Percentiles rank a stretch among this genome's conserved stretches.
Evolutionary conservation across 2,329 filamentous ascomycete genomes (phyloP).

Genomic region (Malbranchea cinnamomea): DNA sequence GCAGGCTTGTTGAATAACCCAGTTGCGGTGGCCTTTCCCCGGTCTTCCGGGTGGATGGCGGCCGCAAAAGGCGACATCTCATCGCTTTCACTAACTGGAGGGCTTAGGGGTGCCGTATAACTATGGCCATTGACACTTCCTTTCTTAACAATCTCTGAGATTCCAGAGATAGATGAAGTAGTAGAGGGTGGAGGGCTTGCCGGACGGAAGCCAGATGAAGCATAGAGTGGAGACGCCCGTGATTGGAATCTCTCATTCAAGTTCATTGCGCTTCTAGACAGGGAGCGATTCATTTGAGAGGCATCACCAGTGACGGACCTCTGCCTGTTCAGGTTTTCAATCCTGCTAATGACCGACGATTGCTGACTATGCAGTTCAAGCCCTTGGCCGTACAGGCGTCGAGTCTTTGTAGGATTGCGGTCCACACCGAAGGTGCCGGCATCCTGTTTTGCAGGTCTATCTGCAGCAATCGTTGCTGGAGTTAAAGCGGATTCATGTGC

Average conservation of each 20-base stretch:
- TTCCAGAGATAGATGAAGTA: slow-evolving; percentile 23
- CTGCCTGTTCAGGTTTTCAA: slow-evolving; percentile 63
- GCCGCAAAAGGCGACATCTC: slow-evolving; percentile 47
- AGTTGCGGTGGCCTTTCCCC: slow-evolving; percentile 66
- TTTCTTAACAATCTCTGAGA: slow-evolving; percentile 21
- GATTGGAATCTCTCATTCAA: slow-evolving; percentile 37
- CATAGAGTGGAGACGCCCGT: slow-evolving; percentile 17
- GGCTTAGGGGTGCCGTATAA: slow-evolving; percentile 46
- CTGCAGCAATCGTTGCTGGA: slow-evolving; percentile 13
- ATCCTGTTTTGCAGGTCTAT: slow-evolving; percentile 15
- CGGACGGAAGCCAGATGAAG: slow-evolving; percentile 15
- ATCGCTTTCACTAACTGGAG: slow-evolving; percentile 56
- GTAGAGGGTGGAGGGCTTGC: slow-evolving; percentile 31
- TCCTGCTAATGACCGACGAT: slow-evolving; percentile 56
- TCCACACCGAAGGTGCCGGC: slow-evolving; percentile 34
- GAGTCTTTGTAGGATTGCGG: slow-evolving; percentile 52
- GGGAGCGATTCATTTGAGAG: slow-evolving; percentile 30
- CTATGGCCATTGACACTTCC: slow-evolving; percentile 18
- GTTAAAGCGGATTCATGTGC: slow-evolving; percentile 14
- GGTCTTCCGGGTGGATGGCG: slow-evolving; percentile 58
- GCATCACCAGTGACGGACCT: slow-evolving; percentile 41
- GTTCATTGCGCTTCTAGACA: slow-evolving; percentile 49
- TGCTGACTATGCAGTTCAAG: slow-evolving; percentile 71
- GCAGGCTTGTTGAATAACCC: slow-evolving; percentile 58
- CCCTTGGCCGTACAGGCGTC: slow-evolving; percentile 70